Conservation (phyloP, 257 asterid genomes). For the Parsonsia alboflavescens region DNA sequence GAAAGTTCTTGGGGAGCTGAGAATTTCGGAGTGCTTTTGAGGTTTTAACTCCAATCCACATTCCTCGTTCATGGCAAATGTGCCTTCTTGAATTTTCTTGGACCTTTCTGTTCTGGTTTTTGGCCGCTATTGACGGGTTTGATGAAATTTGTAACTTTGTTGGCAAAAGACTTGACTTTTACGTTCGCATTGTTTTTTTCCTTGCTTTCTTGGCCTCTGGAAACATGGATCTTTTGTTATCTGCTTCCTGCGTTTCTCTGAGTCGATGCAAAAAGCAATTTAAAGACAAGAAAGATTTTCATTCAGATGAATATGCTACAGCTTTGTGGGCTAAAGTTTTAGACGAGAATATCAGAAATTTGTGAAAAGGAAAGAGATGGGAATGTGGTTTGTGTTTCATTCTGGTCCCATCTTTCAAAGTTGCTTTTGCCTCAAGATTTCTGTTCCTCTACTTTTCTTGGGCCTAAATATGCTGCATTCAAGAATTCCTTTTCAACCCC, state of each 20-base stretch:
- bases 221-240: neutral
- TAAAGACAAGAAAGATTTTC: neutral
- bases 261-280: neutral
- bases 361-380: neutral
- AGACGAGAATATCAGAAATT: neutral
- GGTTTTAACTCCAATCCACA: neutral
- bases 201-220: conserved; percentile 7
- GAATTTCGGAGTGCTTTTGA: neutral
- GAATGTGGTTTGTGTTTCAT: neutral
- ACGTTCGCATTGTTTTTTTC: neutral
- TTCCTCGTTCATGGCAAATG: neutral
- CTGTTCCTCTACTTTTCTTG: neutral
- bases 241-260: neutral
- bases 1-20: neutral
- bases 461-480: neutral
- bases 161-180: conserved; percentile 2
- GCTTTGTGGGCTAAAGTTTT: neutral
- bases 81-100: conserved; percentile 4
- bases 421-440: conserved; percentile 5
- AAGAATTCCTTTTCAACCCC: neutral
- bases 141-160: neutral
- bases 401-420: neutral
- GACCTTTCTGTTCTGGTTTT: neutral
- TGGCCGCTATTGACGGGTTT: neutral
- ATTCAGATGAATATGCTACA: neutral